Evolutionary conservation across 495 filamentous ascomycete species (phyloP).

Genomic region (Penicillium robsamsonii): DNA sequence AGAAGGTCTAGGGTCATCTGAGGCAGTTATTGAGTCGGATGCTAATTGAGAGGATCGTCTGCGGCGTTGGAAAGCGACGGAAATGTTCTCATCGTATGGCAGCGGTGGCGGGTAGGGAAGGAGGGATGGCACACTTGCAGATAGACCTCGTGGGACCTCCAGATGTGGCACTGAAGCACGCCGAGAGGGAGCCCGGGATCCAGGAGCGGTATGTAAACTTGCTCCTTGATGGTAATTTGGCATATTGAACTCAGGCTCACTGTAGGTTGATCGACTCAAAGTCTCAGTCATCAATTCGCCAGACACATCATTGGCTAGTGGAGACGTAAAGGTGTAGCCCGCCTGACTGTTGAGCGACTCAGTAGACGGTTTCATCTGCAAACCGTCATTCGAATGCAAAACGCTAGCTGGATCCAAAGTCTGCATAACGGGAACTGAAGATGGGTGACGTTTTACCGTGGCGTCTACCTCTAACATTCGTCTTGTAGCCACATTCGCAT

Average conservation of each 20-base stretch:
- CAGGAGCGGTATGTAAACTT: conserved; percentile 28
- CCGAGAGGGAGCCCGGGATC: conserved; percentile 28
- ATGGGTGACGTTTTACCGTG: conserved; percentile 24
- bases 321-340: conserved; percentile 32
- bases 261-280: conserved; percentile 36
- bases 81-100: conserved; percentile 35
- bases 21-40: not conserved
- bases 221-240: conserved; percentile 15
- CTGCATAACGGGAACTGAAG: conserved; percentile 24
- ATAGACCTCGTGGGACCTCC: conserved; percentile 26
- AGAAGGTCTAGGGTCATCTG: not conserved
- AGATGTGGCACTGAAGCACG: conserved; percentile 23
- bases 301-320: conserved; percentile 29
- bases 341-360: conserved; percentile 34
- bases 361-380: conserved; percentile 35
- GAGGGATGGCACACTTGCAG: conserved; percentile 32
- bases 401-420: conserved; percentile 16
- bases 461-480: conserved; percentile 19
- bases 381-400: conserved; percentile 23
- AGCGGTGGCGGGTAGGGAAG: conserved; percentile 24
- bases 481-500: conserved; percentile 29
- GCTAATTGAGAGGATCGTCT: conserved; percentile 7
- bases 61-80: conserved; percentile 20
- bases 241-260: conserved; percentile 33
- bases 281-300: conserved; percentile 32